Conservation (phyloP, 1,284 basidiomycete species). For the Moesziomyces antarcticus region DNA sequence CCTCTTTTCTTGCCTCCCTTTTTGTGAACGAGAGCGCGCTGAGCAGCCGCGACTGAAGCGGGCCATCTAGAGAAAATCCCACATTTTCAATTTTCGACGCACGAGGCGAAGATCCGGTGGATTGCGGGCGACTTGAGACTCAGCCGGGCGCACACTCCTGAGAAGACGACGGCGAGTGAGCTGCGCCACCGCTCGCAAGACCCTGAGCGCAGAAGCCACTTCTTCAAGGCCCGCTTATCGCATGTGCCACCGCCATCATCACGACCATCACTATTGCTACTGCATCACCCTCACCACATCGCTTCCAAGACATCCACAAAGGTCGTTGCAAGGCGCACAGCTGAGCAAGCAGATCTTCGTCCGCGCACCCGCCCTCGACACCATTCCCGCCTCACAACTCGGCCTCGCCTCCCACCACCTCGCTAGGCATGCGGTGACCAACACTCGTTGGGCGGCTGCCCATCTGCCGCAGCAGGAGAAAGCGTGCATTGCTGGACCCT, state of each 20-base stretch:
- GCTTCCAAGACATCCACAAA: background rate
- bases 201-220: background rate
- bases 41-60: too few species aligned
- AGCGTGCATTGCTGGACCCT: conserved; percentile 29
- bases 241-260: background rate
- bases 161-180: background rate
- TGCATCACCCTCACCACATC: background rate
- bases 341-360: conserved; percentile 31
- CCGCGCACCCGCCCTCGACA: conserved; percentile 7
- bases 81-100: background rate
- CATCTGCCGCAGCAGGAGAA: conserved; percentile 18
- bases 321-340: conserved; percentile 30
- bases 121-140: background rate
- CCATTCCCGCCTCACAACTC: conserved; percentile 31
- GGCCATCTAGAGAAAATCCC: background rate
- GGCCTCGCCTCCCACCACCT: conserved; percentile 24
- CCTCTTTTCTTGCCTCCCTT: too few species aligned
- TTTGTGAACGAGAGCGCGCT: too few species aligned
- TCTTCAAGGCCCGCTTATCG: background rate
- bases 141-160: background rate
- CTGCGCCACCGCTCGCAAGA: background rate
- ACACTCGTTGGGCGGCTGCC: conserved; percentile 6
- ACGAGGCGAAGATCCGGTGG: background rate
- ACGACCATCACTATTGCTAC: background rate
- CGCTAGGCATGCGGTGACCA: conserved; percentile 37